Conservation (phyloP, 495 filamentous ascomycete genomes). For the Xylaria venustula region DNA sequence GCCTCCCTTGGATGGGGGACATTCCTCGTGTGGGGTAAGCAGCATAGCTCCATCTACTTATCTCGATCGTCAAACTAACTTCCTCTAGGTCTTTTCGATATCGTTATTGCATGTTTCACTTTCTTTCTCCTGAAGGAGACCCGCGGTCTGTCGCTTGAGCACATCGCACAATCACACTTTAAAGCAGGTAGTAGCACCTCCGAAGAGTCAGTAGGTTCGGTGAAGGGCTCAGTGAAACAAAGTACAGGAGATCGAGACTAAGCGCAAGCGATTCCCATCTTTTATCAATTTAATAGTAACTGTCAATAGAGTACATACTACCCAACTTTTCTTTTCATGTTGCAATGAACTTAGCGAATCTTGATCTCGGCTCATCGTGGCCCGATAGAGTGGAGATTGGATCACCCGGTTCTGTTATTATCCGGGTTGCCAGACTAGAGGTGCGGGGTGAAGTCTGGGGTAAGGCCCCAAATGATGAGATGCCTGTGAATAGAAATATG, state of each 20-base stretch:
- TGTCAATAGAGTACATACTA: background rate
- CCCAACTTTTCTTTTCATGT: background rate
- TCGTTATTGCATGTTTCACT: conserved; percentile 20
- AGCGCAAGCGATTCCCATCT: background rate
- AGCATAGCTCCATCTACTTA: background rate
- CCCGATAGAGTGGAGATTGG: background rate
- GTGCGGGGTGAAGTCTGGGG: background rate
- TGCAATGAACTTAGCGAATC: background rate
- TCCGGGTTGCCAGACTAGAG: background rate
- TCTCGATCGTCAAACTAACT: background rate
- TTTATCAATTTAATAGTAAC: background rate
- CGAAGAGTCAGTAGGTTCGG: background rate
- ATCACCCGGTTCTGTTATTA: background rate
- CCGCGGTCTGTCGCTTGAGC: conserved; percentile 26
- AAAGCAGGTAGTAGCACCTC: conserved; percentile 5
- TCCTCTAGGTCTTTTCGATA: conserved; percentile 20
- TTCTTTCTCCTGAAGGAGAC: conserved; percentile 27
- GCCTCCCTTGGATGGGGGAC: conserved; percentile 48
- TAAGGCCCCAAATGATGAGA: background rate
- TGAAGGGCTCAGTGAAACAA: background rate
- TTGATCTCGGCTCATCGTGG: conserved; percentile 2
- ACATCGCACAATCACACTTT: conserved; percentile 23
- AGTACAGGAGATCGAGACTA: background rate
- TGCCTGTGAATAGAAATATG: background rate
- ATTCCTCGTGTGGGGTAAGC: conserved; percentile 45